phyloP scores from a whole-genome alignment of 1,284 basidiomycete species.

The Cronartium quercuum region DNA sequence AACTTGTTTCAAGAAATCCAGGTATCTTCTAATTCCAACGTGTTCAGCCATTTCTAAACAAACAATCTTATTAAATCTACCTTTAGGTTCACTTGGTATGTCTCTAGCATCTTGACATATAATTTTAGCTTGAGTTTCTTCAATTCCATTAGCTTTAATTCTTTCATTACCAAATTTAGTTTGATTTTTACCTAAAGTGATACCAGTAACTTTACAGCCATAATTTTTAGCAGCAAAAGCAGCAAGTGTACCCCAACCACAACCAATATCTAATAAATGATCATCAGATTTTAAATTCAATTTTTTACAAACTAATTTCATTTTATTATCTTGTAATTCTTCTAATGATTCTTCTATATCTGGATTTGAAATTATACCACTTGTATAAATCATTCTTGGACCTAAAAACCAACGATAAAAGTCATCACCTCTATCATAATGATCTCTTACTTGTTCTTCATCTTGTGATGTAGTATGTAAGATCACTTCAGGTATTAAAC shows the following conservation, averaged over 20 bases:
- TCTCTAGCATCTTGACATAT: conserved; percentile 93
- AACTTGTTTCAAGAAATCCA: conserved; percentile 78
- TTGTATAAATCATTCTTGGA: conserved; percentile 95
- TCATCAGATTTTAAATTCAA: conserved; percentile 77
- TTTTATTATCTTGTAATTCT: conserved; percentile 97
- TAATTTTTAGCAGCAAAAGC: conserved; percentile 97
- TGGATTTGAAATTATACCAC: conserved; percentile 74
- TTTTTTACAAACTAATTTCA: conserved; percentile 89
- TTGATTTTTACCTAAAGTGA: conserved; percentile 86
- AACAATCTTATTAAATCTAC: conserved; percentile 84
- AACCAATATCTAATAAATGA: conserved; percentile 84
- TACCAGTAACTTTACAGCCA: conserved; percentile 86
- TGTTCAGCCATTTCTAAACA: conserved; percentile 99
- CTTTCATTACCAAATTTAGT: conserved; percentile 85
- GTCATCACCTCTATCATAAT: conserved; percentile 94
- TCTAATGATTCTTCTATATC: conserved; percentile 78
- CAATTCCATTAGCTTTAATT: conserved; percentile 71
- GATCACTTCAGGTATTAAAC: conserved; percentile 85
- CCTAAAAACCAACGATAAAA: conserved; percentile 94
- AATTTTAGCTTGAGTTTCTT: conserved; percentile 72
- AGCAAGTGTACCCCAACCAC: conserved; percentile 94
- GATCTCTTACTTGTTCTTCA: conserved; percentile 88
- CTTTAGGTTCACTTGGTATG: conserved; percentile 70
- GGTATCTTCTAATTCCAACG: conserved; percentile 90
- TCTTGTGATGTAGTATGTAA: conserved; percentile 85